These are phyloP conservation scores for Nemophila menziesii DNA, from an alignment of 257 asterid genomes.

Conservation along the genomic window DNA sequence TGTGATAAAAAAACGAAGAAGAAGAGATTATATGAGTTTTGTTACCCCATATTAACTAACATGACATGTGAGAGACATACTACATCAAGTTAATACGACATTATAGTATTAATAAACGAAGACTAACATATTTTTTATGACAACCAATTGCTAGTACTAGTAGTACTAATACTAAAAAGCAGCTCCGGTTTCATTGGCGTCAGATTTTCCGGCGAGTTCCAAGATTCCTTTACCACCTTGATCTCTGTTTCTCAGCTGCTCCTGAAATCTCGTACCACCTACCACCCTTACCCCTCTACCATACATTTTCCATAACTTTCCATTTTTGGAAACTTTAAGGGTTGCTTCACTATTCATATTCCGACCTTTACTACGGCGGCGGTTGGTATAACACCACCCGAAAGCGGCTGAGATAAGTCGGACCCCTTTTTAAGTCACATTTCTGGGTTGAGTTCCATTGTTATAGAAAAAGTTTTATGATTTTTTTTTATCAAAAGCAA, in stretches of 20 bases:
- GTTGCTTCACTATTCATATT: not conserved
- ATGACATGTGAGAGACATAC: slow-evolving; percentile 17
- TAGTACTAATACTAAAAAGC: slow-evolving; percentile 20
- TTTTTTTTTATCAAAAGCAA: not conserved
- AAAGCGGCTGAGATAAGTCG: not conserved
- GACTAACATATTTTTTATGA: not conserved
- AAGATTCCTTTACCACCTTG: slow-evolving; percentile 45
- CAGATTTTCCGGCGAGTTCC: slow-evolving; percentile 55
- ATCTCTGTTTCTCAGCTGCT: slow-evolving; percentile 27
- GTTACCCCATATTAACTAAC: slow-evolving; percentile 7
- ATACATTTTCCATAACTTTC: slow-evolving; percentile 18
- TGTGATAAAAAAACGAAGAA: too few relatives aligned
- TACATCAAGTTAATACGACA: not conserved
- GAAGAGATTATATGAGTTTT: too few relatives aligned
- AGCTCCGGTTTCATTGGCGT: slow-evolving; percentile 25
- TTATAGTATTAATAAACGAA: not conserved
- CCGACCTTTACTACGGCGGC: not conserved
- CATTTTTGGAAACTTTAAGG: slow-evolving; percentile 22
- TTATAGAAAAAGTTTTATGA: not conserved
- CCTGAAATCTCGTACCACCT: slow-evolving; percentile 13
- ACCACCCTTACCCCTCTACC: slow-evolving; percentile 7
- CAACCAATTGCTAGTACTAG: not conserved
- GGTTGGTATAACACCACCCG: not conserved
- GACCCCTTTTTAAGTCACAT: not conserved
- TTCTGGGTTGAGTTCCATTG: too few relatives aligned